Evolutionary conservation across 306 rosid genomes (phyloP), one percentile per base, ranked within the genome.

Genomic region (Dalbergia cochinchinensis): DNA sequence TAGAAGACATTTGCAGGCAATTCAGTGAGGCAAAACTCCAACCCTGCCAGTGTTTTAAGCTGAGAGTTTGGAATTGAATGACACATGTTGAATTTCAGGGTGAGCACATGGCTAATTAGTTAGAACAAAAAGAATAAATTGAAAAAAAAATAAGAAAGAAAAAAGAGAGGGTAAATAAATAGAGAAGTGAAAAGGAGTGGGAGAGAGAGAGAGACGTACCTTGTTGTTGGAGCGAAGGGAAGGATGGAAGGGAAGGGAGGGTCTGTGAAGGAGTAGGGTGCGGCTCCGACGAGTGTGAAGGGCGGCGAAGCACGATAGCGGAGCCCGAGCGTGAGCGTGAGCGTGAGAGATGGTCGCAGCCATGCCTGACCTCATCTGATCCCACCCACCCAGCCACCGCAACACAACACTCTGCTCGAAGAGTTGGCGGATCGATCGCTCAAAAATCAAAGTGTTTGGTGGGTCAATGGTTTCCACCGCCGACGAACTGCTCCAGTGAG

Each of bases 331-430:
- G 22, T 63, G 47, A 63, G 64, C 13, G 15, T 65, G 50, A 35
- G 37, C 7, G 41, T 60, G 65, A 26, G 69, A 15, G 69, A 65
- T 39, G 4, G 69, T 65, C 3, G 69, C 20, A 35, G 69, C 69
- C 69, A 65, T 65, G 11, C 4, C 69, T 39, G 66, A 54, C 20
- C 22, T n/a, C 60, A 54, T 54, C 20, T 26, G 31, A 26, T 26
- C 31, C 31, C 31, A 26, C 31, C 26, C 0, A 22, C 26, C 3
- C 31, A 26, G 2, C 31, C 31, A 26, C 31, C 31, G 31, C 31
- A 26, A 26, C 31, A 26, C 31, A 26, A 26, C 31, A 26, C 31
- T 1, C 31, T 26, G 2, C 31, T 26, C 31, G 31, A 26, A 26
- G 31, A 26, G 31, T 26, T 26, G 31, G 31, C 3, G 31, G 31